Base-by-base conservation (phyloP, 1,284 basidiomycete genomes). In the Rhodotorula sp. region DNA sequence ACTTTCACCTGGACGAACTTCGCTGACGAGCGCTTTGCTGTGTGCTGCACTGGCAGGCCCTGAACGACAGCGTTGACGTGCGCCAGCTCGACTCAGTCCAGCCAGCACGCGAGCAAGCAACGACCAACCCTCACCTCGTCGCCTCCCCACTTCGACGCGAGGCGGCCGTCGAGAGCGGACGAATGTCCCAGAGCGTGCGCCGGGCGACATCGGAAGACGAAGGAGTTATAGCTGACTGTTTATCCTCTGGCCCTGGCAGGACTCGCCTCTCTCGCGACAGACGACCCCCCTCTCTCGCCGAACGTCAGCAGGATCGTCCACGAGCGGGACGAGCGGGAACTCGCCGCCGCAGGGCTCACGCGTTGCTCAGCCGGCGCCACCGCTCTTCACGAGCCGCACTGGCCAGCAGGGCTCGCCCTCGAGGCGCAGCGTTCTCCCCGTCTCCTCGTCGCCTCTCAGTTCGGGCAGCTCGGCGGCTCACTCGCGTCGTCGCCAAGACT, bases 401-500 rank as follows among this genome's bases (percentile, higher is more conserved):
- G 40, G 40, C 40, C 16, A 7, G 16, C 40, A 44, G 40, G 40
- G 40, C 16, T 44, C 40, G 40, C 40, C 40, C 40, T 44, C 40
- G 40, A 11, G 40, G 40, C 40, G 40, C 48, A 40, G 48, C 28
- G 54, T 28, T 5, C 54, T 63, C 34, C 62, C 62, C 4, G 61
- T 72, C 51, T 61, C 69, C 34, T 62, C 65, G 15, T 70, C 71
- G 28, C 66, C 71, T 24, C 64, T 73, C 47, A 62, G 68, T 52
- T 69, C 68, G 47, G 54, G 59, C n/a, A 61, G 57, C 24, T 64
- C 65, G 40, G 54, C 67, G 1, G 50, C 50, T 6, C 34, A 66
- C 24, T 46, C 53, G 3, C 51, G 72, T 4, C 47, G 51, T 24
- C 60, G 70, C 13, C 65, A 69, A 30, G 65, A 66, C 61, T 68